Conservation (phyloP, 768 basidiomycete species). For the Tremella mesenterica region DNA sequence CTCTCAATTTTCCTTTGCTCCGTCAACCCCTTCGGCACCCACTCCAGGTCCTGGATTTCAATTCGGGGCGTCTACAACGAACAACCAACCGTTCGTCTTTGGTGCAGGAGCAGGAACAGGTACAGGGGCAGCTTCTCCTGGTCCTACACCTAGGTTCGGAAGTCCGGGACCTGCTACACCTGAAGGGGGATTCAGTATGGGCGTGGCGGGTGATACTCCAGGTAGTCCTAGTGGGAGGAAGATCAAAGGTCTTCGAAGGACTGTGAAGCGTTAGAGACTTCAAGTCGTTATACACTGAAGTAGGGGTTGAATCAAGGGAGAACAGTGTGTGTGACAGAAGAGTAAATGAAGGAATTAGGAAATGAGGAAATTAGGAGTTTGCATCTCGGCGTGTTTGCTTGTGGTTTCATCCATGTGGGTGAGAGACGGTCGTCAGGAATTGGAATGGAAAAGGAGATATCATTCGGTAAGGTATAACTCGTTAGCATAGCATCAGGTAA, state of each 20-base stretch:
- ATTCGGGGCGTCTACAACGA: not conserved
- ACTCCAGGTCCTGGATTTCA: not conserved
- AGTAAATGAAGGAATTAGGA: too few species aligned
- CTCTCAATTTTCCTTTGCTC: conserved; percentile 1
- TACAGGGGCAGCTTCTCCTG: not conserved
- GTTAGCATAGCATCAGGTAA: too few species aligned
- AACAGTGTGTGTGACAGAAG: too few species aligned
- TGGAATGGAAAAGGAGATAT: too few species aligned
- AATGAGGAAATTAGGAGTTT: too few species aligned
- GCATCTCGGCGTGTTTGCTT: too few species aligned
- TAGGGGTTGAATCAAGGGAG: too few species aligned
- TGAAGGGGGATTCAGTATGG: conserved; percentile 18
- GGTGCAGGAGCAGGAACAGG: not conserved
- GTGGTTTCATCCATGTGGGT: too few species aligned
- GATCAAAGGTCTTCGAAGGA: conserved; percentile 8
- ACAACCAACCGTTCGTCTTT: conserved; percentile 7
- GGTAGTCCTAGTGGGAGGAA: conserved; percentile 13
- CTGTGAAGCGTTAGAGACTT: too few species aligned
- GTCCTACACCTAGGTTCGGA: conserved; percentile 8
- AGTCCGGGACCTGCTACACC: conserved; percentile 9
- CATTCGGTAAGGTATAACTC: too few species aligned
- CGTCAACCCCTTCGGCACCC: not conserved
- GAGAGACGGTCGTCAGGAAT: too few species aligned
- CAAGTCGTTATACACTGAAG: too few species aligned
- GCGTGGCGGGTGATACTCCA: conserved; percentile 10